Evolutionary conservation across 73 alveolate genomes (phyloP).

Genomic region (Durusdinium trenchii): DNA sequence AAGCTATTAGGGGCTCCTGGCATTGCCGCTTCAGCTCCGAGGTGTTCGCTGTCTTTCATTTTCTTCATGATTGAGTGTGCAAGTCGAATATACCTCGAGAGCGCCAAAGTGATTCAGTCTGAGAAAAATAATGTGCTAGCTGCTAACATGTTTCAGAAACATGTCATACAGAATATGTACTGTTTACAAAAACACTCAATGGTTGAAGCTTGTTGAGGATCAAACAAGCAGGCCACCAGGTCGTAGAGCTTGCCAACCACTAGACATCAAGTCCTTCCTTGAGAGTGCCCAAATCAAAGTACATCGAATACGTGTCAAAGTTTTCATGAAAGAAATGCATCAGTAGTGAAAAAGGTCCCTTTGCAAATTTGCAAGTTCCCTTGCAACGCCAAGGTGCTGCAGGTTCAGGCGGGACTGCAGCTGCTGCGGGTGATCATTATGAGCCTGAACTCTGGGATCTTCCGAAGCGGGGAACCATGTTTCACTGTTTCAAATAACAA

Average conservation of each 20-base stretch:
- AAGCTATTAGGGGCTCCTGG: not conserved
- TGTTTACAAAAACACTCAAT: not conserved
- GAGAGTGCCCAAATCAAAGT: not conserved
- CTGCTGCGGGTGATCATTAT: not conserved
- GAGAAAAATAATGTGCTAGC: too few relatives aligned
- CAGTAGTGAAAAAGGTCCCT: not conserved
- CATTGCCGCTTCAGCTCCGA: not conserved
- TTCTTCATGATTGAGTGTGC: constrained; percentile 29
- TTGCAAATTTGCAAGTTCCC: not conserved
- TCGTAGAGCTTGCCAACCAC: constrained; percentile 53
- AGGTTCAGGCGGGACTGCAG: constrained; percentile 6
- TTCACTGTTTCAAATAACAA: not conserved
- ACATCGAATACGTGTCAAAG: not conserved
- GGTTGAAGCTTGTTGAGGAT: not conserved
- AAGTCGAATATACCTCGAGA: constrained; percentile 34
- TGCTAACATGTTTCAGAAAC: not conserved
- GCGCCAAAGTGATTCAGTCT: not conserved
- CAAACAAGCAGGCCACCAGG: constrained; percentile 28
- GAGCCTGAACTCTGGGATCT: not conserved
- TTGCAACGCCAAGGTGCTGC: constrained; percentile 17
- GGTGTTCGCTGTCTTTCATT: constrained; percentile 21
- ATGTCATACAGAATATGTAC: not conserved
- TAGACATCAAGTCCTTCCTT: constrained; percentile 25
- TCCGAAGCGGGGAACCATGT: not conserved
- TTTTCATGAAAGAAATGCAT: not conserved